These are phyloP conservation scores for Aspergillus olivimuriae DNA, from an alignment of 495 filamentous ascomycete species.

Conservation along the genomic window DNA sequence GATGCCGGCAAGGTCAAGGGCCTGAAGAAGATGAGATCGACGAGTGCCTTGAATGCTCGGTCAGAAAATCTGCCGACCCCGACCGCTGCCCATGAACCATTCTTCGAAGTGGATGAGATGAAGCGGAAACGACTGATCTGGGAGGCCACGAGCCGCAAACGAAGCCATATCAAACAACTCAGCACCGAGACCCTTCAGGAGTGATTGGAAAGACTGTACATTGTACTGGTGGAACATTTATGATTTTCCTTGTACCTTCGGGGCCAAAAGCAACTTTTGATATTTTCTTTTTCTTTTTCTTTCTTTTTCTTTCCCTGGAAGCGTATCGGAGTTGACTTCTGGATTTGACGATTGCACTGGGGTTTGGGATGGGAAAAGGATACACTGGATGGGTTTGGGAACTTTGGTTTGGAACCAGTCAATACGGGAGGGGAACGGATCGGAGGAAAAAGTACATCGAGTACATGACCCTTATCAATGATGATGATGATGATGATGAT, in stretches of 20 bases:
- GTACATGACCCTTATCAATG: constrained; percentile 2
- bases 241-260: not conserved
- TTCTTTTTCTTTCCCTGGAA: constrained; percentile 1
- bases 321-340: not conserved
- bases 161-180: constrained; percentile 20
- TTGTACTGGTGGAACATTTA: not conserved
- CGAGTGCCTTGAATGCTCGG: constrained; percentile 26
- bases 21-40: constrained; percentile 47
- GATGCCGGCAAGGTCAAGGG: constrained; percentile 25
- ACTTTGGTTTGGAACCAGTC: not conserved
- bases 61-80: constrained; percentile 20
- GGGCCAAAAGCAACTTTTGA: too few relatives aligned
- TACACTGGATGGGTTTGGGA: too few relatives aligned
- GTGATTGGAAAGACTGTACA: constrained; percentile 4
- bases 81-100: constrained; percentile 20
- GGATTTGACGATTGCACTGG: not conserved
- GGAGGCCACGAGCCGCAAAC: constrained; percentile 42
- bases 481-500: constrained; percentile 1
- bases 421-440: not conserved
- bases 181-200: constrained; percentile 14
- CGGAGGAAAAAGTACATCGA: not conserved
- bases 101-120: constrained; percentile 45
- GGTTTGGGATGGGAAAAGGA: not conserved
- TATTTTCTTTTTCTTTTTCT: constrained; percentile 4
- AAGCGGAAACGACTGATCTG: constrained; percentile 43